These are phyloP conservation scores for Lasiodiplodia sp. DNA, from an alignment of 2,329 filamentous ascomycete genomes.

Conservation along the genomic window DNA sequence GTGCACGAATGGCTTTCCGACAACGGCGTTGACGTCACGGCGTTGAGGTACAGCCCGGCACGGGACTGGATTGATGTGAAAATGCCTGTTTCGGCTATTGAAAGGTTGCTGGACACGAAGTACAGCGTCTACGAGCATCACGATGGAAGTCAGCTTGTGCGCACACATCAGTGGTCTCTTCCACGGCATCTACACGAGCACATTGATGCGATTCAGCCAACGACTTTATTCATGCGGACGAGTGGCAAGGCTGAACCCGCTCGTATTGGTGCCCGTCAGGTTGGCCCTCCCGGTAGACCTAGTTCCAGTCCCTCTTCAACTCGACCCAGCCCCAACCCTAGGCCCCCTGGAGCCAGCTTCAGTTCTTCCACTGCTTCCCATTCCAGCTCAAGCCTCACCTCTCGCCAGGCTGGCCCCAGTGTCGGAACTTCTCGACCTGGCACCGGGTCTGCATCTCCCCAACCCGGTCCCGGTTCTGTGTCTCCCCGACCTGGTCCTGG, in stretches of 20 bases:
- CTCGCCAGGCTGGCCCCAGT: no score
- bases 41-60: slow-evolving; percentile 53
- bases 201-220: slow-evolving; percentile 60
- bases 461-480: no score
- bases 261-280: not conserved
- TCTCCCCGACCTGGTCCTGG: no score
- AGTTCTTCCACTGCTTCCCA: no score
- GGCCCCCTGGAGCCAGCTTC: not conserved
- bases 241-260: slow-evolving; percentile 23
- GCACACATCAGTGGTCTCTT: slow-evolving; percentile 51
- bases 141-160: slow-evolving; percentile 47
- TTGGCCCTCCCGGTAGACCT: no score
- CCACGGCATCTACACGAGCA: slow-evolving; percentile 48
- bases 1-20: slow-evolving; percentile 60
- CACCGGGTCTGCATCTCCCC: no score
- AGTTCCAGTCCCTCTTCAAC: not conserved
- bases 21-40: slow-evolving; percentile 51
- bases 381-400: no score
- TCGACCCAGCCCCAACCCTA: not conserved
- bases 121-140: slow-evolving; percentile 51
- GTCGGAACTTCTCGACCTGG: no score
- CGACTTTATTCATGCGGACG: slow-evolving; percentile 53
- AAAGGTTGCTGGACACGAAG: slow-evolving; percentile 55
- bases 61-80: slow-evolving; percentile 61
- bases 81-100: slow-evolving; percentile 56